A percentile compares a stretch with the other conserved stretches of the same genome.
Conservation (phyloP, 352 stramenopile genomes). For the Phytopythium delawarense region DNA sequence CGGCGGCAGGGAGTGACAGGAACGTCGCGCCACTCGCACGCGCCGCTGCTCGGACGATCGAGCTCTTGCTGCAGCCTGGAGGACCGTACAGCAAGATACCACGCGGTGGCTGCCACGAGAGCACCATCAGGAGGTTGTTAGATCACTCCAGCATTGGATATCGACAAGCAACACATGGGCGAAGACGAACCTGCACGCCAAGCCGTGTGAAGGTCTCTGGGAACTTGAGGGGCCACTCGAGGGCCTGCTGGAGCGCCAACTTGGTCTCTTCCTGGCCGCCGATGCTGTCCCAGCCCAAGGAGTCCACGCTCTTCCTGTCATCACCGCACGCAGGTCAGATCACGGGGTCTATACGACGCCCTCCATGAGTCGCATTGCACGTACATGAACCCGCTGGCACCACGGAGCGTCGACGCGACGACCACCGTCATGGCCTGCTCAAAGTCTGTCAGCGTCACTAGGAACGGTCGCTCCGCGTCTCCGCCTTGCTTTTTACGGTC, state of each 20-base stretch:
- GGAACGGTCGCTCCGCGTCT: slow-evolving; percentile 19
- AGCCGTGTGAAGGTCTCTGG: slow-evolving; percentile 67
- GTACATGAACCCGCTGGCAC: slow-evolving; percentile 51
- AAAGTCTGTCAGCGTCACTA: slow-evolving; percentile 70
- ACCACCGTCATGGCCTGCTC: slow-evolving; percentile 68
- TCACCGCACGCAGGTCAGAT: slow-evolving; percentile 6
- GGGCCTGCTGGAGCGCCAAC: slow-evolving; percentile 68
- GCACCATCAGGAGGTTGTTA: background rate
- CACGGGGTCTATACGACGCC: background rate
- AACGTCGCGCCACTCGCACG: slow-evolving; percentile 78
- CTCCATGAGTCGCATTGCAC: slow-evolving; percentile 7
- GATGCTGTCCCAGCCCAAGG: slow-evolving; percentile 69
- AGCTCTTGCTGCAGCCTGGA: slow-evolving; percentile 90
- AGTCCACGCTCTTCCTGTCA: slow-evolving; percentile 51
- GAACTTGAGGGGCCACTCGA: slow-evolving; percentile 88
- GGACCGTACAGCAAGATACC: slow-evolving; percentile 89
- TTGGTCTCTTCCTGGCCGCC: slow-evolving; percentile 71
- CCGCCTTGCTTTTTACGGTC: background rate
- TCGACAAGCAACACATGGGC: no score
- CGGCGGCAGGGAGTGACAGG: slow-evolving; percentile 78
- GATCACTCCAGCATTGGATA: background rate
- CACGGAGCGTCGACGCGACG: slow-evolving; percentile 59
- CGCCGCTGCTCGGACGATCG: slow-evolving; percentile 81
- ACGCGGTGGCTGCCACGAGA: slow-evolving; percentile 34
- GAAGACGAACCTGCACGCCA: slow-evolving; percentile 36